Base-by-base conservation (phyloP, 352 stramenopile genomes). In the Pythium plurisporium region DNA sequence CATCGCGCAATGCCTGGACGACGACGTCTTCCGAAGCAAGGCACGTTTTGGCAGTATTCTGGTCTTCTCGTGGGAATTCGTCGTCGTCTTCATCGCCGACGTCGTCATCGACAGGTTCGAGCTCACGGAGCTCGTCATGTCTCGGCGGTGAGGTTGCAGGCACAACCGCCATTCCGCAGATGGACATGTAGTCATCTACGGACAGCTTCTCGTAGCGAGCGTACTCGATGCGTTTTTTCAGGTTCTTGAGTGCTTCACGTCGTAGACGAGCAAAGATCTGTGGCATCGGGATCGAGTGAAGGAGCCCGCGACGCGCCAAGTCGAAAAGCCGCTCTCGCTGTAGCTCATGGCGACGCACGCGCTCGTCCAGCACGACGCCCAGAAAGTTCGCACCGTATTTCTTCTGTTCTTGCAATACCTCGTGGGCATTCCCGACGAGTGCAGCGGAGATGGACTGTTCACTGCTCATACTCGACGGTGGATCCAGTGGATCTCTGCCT, bases 141-240 rank as follows among this genome's bases (percentile, higher is more conserved):
- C 45, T 34, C 1, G 34, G 25, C 3, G 30, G 30, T 10, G 50
- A 53, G 1, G 40, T 49, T 11, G 41, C 57, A 17, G 47, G 41
- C 20, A 65, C 52, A 4, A 72, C 65, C 14, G 71, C 65, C 45
- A 69, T 55, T 5, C 72, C 76, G 54, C 76, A 87, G n/a, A 65
- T 72, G n/a, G 54, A 79, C 76, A 87, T 82, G 50, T 83, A 87
- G 43, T 85, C 76, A 11, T 85, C 72, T 37, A 85, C 26, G 0
- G 72, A 57, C 55, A 82, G 74, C 47, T 69, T 73, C 47, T 85
- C 77, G 27, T 82, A 83, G 17, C 65, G 46, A 2, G 62, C 66
- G 14, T 72, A 50, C 47, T 80, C 67, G 5, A 74, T 19, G 26
- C 70, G 68, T 12, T 64, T 66, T 15, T 67, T 67, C n/a, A 81